These are phyloP conservation scores for Camelina hispida DNA, from an alignment of 345 rosid species.

Conservation along the genomic window DNA sequence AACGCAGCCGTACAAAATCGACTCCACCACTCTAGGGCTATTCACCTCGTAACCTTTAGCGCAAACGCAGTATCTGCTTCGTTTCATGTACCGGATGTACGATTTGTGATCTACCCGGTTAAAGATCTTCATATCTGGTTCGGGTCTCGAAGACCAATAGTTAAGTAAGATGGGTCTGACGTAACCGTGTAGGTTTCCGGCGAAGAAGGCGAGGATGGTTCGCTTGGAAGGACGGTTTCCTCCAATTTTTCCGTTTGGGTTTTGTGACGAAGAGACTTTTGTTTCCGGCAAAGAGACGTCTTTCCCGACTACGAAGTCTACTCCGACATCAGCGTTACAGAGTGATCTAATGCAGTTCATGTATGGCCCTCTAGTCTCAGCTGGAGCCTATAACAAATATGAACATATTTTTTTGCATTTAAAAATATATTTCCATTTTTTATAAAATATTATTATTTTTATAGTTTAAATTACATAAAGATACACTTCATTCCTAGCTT, in stretches of 20 bases:
- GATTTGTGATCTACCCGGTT: conserved; percentile 41
- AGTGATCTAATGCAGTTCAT: conserved; percentile 68
- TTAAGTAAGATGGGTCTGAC: conserved; percentile 63
- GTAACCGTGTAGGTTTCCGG: conserved; percentile 78
- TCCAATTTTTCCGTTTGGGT: conserved; percentile 63
- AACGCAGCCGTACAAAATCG: conserved; percentile 71
- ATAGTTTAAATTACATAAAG: too few relatives aligned
- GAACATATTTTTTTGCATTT: neutral
- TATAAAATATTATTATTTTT: too few relatives aligned
- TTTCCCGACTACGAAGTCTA: conserved; percentile 72
- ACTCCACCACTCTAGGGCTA: conserved; percentile 84
- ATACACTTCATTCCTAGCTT: too few relatives aligned
- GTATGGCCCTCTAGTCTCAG: conserved; percentile 61
- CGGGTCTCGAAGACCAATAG: conserved; percentile 63
- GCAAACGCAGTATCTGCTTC: conserved; percentile 78
- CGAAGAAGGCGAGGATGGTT: conserved; percentile 74
- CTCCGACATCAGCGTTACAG: conserved; percentile 74
- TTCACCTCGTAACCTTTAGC: conserved; percentile 89
- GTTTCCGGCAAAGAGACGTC: conserved; percentile 75
- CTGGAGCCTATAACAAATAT: conserved; percentile 61
- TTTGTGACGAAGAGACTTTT: conserved; percentile 55
- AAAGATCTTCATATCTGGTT: conserved; percentile 76
- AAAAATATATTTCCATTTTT: too few relatives aligned
- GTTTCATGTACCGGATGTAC: conserved; percentile 73
- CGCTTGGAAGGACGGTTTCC: conserved; percentile 75